Base-by-base conservation (phyloP, 164 flowering plant species). In the Sedum album region DNA sequence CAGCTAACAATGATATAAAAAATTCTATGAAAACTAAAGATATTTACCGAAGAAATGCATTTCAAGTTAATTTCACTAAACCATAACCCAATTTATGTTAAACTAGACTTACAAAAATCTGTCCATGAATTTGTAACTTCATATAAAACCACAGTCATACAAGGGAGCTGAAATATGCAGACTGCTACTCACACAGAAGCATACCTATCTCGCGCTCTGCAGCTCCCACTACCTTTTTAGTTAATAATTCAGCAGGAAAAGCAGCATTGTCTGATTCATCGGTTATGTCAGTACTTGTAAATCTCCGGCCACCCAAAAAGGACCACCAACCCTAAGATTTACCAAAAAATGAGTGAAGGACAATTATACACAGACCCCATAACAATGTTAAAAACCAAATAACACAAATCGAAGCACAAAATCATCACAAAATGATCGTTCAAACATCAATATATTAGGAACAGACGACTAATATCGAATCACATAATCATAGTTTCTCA, bases 121-220 rank as follows among this genome's bases (percentile, higher is more conserved):
- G n/a, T n/a, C n/a, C 48, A 35, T 35, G 33, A 62, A 25, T 13
- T 30, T 14, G 62, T 13, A 2, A 8, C 26, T 41, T n/a, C n/a
- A n/a, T n/a, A n/a, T n/a, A 25, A 8, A 61, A 61, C 18, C 39
- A 60, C 6, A 21, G 4, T 5, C 21, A 14, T 21, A 17, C 31
- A 26, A 48, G 9, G 6, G 31, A 11, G 49, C 6, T 23, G 49
- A 15, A 35, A 23, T 31, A 67, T 28, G 13, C 25, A 31, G 41
- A 69, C 25, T 5, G 21, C 21, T 26, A 55, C 35, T 11, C n/a
- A 31, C 46, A 15, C 30, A 14, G 9, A 44, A 9, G 28, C 77
- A 70, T 85, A 91, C 97, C 97, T 76, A 76, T 79, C 49, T 71
- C 62, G 23, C 81, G 79, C 20, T 91, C 90, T 11, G 86, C 77